phyloP scores from a whole-genome alignment of 1,139 yeast species.

The Saccharomyces hybrid region DNA sequence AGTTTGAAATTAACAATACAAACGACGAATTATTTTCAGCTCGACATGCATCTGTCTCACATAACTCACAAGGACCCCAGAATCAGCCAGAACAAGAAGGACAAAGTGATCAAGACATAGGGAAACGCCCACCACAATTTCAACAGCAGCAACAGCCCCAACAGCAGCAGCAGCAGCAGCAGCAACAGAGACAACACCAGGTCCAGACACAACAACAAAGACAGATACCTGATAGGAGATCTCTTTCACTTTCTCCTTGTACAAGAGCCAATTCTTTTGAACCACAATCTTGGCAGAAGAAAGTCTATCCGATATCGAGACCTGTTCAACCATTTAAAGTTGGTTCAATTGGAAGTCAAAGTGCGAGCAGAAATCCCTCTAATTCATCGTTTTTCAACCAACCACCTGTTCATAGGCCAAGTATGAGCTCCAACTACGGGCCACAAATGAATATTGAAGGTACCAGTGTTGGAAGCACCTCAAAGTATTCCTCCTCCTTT shows the following conservation, averaged over 20 bases:
- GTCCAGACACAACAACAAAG: slow-evolving; percentile 3
- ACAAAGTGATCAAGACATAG: not conserved
- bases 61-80: not conserved
- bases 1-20: slow-evolving; percentile 56
- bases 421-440: slow-evolving; percentile 25
- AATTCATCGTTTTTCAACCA: slow-evolving; percentile 34
- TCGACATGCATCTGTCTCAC: not conserved
- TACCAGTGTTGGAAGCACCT: slow-evolving; percentile 33
- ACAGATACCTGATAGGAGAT: slow-evolving; percentile 6
- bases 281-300: slow-evolving; percentile 20
- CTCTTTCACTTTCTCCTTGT: slow-evolving; percentile 28
- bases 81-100: not conserved
- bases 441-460: slow-evolving; percentile 19
- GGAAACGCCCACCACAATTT: not conserved
- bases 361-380: slow-evolving; percentile 35
- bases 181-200: slow-evolving; percentile 8
- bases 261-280: slow-evolving; percentile 15
- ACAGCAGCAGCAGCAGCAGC: not conserved
- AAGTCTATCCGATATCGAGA: slow-evolving; percentile 19
- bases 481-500: slow-evolving; percentile 37
- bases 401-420: slow-evolving; percentile 30
- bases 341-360: slow-evolving; percentile 45
- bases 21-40: slow-evolving; percentile 8
- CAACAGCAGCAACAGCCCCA: not conserved
- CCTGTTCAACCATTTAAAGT: slow-evolving; percentile 52